A percentile compares a stretch with the other conserved stretches of the same genome.
phyloP scores from a whole-genome alignment of 306 rosid genomes.

The Clitoria ternatea region DNA sequence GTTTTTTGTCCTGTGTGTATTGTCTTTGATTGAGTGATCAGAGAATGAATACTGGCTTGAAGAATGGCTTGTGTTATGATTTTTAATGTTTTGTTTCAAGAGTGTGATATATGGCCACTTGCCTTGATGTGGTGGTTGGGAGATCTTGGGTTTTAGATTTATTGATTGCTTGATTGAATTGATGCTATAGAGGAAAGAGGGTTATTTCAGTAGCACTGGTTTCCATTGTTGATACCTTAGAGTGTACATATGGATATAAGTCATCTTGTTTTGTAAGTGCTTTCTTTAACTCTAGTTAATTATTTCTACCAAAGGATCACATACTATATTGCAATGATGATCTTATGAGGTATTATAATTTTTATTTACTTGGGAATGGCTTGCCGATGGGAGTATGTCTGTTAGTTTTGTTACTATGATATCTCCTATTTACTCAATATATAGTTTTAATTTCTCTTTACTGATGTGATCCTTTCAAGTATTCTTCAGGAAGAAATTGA shows the following conservation, averaged over 20 bases:
- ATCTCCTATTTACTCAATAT: background rate
- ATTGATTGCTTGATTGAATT: background rate
- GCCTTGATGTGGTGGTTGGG: background rate
- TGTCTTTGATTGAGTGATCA: slow-evolving; percentile 6
- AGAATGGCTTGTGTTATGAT: background rate
- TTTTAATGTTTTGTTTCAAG: background rate
- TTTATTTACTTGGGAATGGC: background rate
- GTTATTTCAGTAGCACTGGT: slow-evolving; percentile 3
- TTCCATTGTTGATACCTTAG: slow-evolving; percentile 7
- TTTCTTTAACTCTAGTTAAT: slow-evolving; percentile 1
- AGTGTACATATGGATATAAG: background rate
- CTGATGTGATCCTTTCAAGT: slow-evolving; percentile 18
- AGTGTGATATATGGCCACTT: background rate
- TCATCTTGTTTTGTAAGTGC: slow-evolving; percentile 1
- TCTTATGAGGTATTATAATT: background rate
- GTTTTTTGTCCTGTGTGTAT: slow-evolving; percentile 10
- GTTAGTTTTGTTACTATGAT: background rate
- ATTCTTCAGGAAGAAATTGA: slow-evolving; percentile 81
- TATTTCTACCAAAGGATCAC: background rate
- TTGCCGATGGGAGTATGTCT: slow-evolving; percentile 15
- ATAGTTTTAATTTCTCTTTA: background rate
- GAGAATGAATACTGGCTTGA: slow-evolving; percentile 5
- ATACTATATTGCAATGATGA: background rate
- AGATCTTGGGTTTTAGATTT: slow-evolving; percentile 5
- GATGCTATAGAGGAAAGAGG: background rate